Conservation (phyloP, 805 yeast genomes). For the Middelhovenomyces tepae region DNA sequence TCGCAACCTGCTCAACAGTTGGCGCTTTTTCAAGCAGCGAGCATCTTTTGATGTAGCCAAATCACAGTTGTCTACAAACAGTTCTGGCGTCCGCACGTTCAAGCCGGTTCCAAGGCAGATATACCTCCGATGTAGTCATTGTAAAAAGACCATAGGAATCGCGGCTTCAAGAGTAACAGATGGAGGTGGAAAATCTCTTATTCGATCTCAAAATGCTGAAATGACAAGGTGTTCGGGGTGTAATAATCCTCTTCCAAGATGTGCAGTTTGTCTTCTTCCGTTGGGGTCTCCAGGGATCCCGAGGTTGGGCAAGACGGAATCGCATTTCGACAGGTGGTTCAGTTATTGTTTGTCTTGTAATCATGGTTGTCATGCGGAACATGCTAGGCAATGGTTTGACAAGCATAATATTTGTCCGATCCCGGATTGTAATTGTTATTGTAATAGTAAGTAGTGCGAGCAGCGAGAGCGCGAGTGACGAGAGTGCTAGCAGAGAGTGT, state of each 20-base stretch:
- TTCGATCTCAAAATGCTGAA: neutral
- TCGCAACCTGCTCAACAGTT: slow-evolving; percentile 59
- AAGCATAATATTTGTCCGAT: slow-evolving; percentile 87
- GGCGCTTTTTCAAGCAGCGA: slow-evolving; percentile 69
- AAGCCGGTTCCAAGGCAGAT: slow-evolving; percentile 62
- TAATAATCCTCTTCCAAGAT: slow-evolving; percentile 78
- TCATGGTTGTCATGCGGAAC: slow-evolving; percentile 92
- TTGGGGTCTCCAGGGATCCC: slow-evolving; percentile 42
- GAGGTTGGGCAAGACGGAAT: slow-evolving; percentile 23
- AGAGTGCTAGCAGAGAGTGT: too few relatives aligned
- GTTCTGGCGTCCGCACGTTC: slow-evolving; percentile 39
- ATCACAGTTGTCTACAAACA: slow-evolving; percentile 49
- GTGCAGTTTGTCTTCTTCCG: slow-evolving; percentile 79
- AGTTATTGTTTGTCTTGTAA: slow-evolving; percentile 85
- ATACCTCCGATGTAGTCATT: slow-evolving; percentile 68
- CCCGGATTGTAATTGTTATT: slow-evolving; percentile 81
- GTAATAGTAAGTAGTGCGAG: too few relatives aligned
- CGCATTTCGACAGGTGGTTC: slow-evolving; percentile 69
- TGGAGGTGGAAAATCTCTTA: too few relatives aligned
- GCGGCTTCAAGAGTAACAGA: slow-evolving; percentile 8
- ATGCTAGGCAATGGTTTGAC: slow-evolving; percentile 93
- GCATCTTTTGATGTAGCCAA: slow-evolving; percentile 82
- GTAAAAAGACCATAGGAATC: slow-evolving; percentile 45
- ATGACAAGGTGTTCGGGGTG: slow-evolving; percentile 62
- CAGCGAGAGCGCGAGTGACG: too few relatives aligned